phyloP scores from a whole-genome alignment of 352 stramenopile species.

The Thalassiosira livingstoniorum region DNA sequence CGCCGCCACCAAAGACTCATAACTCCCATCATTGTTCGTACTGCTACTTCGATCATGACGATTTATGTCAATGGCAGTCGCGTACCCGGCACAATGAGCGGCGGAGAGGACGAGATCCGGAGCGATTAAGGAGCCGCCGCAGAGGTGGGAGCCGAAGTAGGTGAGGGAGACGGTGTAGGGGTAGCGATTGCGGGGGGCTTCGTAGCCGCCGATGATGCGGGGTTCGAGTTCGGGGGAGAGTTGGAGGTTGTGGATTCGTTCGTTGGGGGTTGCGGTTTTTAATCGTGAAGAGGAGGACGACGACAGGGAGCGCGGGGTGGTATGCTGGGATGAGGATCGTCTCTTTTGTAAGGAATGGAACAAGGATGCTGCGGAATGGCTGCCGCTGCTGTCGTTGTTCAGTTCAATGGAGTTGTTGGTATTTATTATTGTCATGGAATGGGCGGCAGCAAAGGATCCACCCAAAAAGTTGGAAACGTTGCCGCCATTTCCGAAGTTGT shows the following conservation, averaged over 20 bases:
- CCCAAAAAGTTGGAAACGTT: too few relatives aligned
- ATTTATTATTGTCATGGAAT: too few relatives aligned
- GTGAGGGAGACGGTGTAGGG: conserved; percentile 52
- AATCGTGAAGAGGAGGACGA: too few relatives aligned
- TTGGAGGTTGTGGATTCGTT: neutral
- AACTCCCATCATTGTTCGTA: neutral
- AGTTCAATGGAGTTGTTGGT: too few relatives aligned
- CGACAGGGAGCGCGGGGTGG: too few relatives aligned
- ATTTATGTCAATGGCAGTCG: conserved; percentile 17
- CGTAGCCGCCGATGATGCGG: conserved; percentile 49
- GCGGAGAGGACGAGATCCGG: conserved; percentile 43
- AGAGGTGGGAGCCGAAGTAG: conserved; percentile 37
- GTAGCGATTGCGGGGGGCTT: conserved; percentile 37
- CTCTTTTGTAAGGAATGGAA: too few relatives aligned
- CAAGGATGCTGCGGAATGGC: too few relatives aligned
- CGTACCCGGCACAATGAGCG: conserved; percentile 33
- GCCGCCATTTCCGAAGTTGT: too few relatives aligned
- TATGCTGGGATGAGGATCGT: too few relatives aligned
- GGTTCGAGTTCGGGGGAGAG: neutral
- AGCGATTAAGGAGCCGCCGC: conserved; percentile 42
- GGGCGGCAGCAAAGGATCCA: too few relatives aligned
- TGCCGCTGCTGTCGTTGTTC: too few relatives aligned
- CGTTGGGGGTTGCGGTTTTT: neutral
- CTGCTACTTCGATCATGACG: conserved; percentile 13
- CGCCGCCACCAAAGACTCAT: neutral